phyloP scores from a whole-genome alignment of 345 rosid species.

The Eucalyptus curtisii region DNA sequence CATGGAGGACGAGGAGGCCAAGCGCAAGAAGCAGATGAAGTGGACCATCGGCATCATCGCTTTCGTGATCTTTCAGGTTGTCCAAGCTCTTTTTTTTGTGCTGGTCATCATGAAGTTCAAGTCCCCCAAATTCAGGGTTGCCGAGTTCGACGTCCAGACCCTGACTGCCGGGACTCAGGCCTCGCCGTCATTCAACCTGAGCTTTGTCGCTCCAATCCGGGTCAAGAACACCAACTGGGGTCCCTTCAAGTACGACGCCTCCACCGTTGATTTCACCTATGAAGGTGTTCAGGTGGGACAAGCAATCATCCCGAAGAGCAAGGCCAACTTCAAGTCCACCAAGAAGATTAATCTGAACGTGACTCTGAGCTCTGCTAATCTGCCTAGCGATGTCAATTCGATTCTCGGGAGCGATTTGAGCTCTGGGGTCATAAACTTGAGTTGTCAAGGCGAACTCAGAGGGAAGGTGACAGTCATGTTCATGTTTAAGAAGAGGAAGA shows the following conservation, averaged over 20 bases:
- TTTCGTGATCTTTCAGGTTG: conserved; percentile 6
- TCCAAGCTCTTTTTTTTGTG: conserved; percentile 1
- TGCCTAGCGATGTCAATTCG: background rate
- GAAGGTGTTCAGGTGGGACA: background rate
- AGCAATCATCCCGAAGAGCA: background rate
- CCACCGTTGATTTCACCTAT: background rate
- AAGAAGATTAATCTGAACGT: background rate
- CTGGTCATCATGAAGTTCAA: conserved; percentile 1
- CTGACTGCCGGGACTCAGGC: background rate
- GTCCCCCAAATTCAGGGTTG: conserved; percentile 6
- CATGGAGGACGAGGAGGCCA: background rate
- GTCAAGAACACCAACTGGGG: conserved; percentile 7
- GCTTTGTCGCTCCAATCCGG: background rate
- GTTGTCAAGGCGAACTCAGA: background rate
- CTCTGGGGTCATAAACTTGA: background rate
- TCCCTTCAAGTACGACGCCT: background rate
- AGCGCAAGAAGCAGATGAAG: conserved; percentile 4
- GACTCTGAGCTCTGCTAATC: background rate
- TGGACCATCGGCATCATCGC: background rate
- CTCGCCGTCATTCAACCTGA: background rate
- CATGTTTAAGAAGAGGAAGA: background rate
- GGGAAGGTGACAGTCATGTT: background rate
- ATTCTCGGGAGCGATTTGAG: background rate
- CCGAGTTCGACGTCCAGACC: background rate
- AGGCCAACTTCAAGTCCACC: background rate